Conservation (phyloP, 192 early-diverging fungal species). For the Jimgerdemannia flammicorona region DNA sequence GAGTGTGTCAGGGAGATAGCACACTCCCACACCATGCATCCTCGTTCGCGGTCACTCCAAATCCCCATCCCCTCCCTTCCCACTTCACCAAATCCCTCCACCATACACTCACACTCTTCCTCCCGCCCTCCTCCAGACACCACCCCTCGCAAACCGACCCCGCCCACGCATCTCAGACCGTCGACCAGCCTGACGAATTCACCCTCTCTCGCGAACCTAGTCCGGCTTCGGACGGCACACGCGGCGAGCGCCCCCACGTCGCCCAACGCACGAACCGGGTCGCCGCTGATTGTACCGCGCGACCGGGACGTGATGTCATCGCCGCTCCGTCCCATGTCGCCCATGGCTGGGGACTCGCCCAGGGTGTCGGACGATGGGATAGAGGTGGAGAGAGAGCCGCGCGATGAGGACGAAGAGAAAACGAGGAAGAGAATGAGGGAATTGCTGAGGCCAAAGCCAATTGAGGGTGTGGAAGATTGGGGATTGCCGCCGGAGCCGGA, state of each 20-base stretch:
- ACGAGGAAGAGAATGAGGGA: not conserved
- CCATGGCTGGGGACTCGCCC: not conserved
- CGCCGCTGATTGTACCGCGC: not conserved
- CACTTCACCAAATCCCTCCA: not conserved
- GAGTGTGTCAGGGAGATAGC: not conserved
- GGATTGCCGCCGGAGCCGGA: constrained; percentile 54
- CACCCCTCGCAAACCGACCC: not conserved
- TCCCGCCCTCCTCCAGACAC: not conserved
- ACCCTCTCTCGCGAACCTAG: not conserved
- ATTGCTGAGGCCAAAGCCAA: constrained; percentile 41
- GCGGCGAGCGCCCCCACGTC: not conserved
- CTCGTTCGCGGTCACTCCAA: not conserved
- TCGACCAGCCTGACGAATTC: not conserved
- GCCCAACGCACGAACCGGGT: not conserved
- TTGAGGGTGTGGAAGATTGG: constrained; percentile 48
- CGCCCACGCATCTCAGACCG: not conserved
- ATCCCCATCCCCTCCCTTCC: not conserved
- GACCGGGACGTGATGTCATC: not conserved
- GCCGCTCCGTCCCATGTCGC: not conserved
- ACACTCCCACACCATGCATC: too few relatives aligned
- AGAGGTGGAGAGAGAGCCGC: not conserved
- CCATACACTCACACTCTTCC: not conserved
- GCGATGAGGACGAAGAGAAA: constrained; percentile 9
- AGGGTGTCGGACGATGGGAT: not conserved
- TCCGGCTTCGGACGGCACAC: not conserved